Conservation (phyloP, 805 yeast genomes). For the Kuraishia borneana region DNA sequence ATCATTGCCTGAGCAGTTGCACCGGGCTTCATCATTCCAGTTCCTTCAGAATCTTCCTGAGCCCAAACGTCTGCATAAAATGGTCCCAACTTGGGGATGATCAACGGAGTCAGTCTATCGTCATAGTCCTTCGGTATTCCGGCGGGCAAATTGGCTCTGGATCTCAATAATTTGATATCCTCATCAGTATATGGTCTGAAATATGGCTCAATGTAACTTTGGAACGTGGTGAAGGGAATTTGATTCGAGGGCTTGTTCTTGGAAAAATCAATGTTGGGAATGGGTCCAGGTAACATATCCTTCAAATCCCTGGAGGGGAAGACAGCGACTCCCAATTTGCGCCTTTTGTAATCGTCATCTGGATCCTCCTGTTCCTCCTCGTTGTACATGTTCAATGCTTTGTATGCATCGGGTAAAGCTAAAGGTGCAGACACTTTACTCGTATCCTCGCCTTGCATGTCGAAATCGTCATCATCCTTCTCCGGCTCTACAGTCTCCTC, state of each 20-base stretch:
- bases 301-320: conserved; percentile 73
- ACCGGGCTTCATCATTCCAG: conserved; percentile 2
- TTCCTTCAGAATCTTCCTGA: conserved; percentile 50
- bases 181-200: conserved; percentile 72
- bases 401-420: background rate
- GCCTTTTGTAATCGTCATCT: conserved; percentile 66
- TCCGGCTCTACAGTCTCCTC: conserved; percentile 4
- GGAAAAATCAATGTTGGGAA: conserved; percentile 82
- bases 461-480: background rate
- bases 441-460: conserved; percentile 2
- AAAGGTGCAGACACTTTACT: background rate
- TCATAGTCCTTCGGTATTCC: conserved; percentile 38
- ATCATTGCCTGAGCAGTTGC: conserved; percentile 2
- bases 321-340: conserved; percentile 80
- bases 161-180: conserved; percentile 64
- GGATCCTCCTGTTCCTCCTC: conserved; percentile 29
- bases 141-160: conserved; percentile 47
- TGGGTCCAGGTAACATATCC: conserved; percentile 73
- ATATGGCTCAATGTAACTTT: conserved; percentile 75
- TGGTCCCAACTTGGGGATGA: conserved; percentile 80
- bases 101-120: conserved; percentile 57
- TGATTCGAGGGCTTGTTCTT: conserved; percentile 79
- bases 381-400: conserved; percentile 1
- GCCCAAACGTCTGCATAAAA: conserved; percentile 79
- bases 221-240: conserved; percentile 83